Evolutionary conservation across 1,139 yeast species (phyloP), one percentile per base, ranked within the genome.

Genomic region (Candida pseudoviswanathii): DNA sequence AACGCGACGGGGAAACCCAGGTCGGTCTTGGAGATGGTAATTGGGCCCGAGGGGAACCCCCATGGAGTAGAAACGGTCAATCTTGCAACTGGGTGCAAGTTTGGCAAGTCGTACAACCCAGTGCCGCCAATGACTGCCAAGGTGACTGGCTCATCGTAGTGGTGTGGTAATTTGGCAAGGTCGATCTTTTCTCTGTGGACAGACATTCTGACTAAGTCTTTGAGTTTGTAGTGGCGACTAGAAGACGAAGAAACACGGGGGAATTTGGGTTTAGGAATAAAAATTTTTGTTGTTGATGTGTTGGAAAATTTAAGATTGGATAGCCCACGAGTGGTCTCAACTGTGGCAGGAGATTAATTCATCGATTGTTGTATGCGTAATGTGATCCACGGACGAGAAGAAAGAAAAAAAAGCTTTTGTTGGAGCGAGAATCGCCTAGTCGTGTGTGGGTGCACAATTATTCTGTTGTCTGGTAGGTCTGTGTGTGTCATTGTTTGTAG

Each of bases 111-210:
- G 75, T 94, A 94, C 42, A 94, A 80, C n/a, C 99, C 99, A 2
- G 99, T 94, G 41, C 99, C 99, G 37, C 99, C 99, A 65, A 94
- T 94, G 56, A 94, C 83, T 42, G 96, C 98, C 44, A 94, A 77
- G 41, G 82, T 78, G 26, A 94, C 89, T 36, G 67, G 66, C 43
- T 68, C 70, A 45, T 67, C 68, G 62, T 67, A 77, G 41, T 64
- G 58, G 57, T 70, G 77, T 10, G 81, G 81, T 54, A 76, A 68
- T 30, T 58, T 53, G 22, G 60, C 43, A 22, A 65, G 31, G 44
- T 60, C 61, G 41, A 63, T 46, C 43, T 62, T 57, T 48, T 70
- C 76, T 63, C 77, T 66, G 60, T 71, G 75, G 46, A 61, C 55
- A n/a, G 77, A 70, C 78, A 73, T 73, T 33, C 32, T 54, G 24